These are phyloP conservation scores for Fallopia convolvulus DNA, from an alignment of 148 eudicot genomes.

Conservation along the genomic window DNA sequence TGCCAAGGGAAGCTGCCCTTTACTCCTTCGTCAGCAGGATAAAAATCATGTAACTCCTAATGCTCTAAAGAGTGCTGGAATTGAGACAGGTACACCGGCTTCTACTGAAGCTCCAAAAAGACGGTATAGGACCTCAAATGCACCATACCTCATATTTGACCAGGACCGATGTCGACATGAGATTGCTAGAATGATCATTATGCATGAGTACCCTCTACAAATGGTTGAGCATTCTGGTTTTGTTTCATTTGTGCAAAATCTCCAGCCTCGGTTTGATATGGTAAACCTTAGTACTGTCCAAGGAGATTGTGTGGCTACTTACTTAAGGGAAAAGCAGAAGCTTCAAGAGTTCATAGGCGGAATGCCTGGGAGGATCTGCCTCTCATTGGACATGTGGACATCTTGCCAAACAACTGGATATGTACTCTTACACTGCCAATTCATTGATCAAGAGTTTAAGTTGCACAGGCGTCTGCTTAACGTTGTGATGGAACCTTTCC, in stretches of 20 bases:
- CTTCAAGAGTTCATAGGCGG: slow-evolving; percentile 55
- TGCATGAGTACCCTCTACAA: slow-evolving; percentile 73
- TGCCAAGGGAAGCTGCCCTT: slow-evolving; percentile 68
- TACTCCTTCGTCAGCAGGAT: slow-evolving; percentile 51
- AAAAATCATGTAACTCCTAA: slow-evolving; percentile 33
- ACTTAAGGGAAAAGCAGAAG: slow-evolving; percentile 54
- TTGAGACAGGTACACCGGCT: slow-evolving; percentile 18
- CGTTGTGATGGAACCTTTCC: slow-evolving; percentile 79
- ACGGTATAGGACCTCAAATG: slow-evolving; percentile 39
- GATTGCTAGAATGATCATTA: slow-evolving; percentile 69
- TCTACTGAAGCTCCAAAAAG: slow-evolving; percentile 42
- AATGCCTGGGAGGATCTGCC: slow-evolving; percentile 67
- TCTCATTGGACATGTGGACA: slow-evolving; percentile 63
- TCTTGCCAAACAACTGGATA: slow-evolving; percentile 58
- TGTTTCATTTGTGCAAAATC: slow-evolving; percentile 51
- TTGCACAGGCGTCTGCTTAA: slow-evolving; percentile 65
- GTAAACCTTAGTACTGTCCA: slow-evolving; percentile 60
- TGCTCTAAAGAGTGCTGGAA: slow-evolving; percentile 35
- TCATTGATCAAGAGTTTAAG: slow-evolving; percentile 68
- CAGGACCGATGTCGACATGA: slow-evolving; percentile 64
- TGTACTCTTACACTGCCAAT: slow-evolving; percentile 58
- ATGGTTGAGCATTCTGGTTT: slow-evolving; percentile 76
- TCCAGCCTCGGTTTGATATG: slow-evolving; percentile 71
- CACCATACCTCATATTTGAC: slow-evolving; percentile 52
- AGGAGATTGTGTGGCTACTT: slow-evolving; percentile 78